Evolutionary conservation across 164 flowering plant species (phyloP).

Genomic region (Stephania yunnanensis): DNA sequence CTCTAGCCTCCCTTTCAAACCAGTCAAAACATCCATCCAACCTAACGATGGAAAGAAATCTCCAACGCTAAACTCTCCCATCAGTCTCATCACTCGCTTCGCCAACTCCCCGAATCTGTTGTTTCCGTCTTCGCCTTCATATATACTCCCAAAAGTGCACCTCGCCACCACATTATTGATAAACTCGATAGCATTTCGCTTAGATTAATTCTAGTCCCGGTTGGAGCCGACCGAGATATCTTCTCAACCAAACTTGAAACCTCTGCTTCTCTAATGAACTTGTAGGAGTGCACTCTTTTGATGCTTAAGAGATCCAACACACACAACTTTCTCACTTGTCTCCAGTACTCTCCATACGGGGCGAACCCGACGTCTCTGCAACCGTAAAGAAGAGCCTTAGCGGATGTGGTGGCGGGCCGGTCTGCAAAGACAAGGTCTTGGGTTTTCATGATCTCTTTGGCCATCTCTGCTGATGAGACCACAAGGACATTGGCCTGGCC

Average conservation of each 20-base stretch:
- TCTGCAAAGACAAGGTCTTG: constrained; percentile 5
- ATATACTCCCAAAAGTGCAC: constrained; percentile 7
- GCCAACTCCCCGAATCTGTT: constrained; percentile 12
- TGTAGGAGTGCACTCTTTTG: constrained; percentile 12
- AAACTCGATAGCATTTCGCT: constrained; percentile 4
- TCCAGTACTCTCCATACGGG: constrained; percentile 14
- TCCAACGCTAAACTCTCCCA: constrained; percentile 9
- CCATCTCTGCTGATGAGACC: constrained; percentile 10
- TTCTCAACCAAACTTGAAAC: constrained; percentile 3
- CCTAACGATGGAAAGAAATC: constrained; percentile 9
- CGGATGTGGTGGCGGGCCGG: background rate
- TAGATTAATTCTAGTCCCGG: background rate
- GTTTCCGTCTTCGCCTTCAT: background rate
- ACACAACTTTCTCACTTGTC: constrained; percentile 6
- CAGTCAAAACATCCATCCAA: constrained; percentile 13
- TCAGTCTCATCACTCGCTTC: background rate
- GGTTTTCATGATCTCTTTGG: constrained; percentile 11
- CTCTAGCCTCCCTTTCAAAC: constrained; percentile 3
- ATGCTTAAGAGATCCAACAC: constrained; percentile 6
- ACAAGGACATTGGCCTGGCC: background rate
- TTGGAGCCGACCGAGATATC: background rate
- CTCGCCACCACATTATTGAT: constrained; percentile 6
- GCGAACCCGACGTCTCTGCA: background rate
- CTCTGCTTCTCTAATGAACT: constrained; percentile 8
- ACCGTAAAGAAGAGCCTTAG: background rate